Evolutionary conservation across 2,329 filamentous ascomycete species (phyloP), one percentile per base, ranked within the genome.

Genomic region (Proliferodiscus dingleyae): DNA sequence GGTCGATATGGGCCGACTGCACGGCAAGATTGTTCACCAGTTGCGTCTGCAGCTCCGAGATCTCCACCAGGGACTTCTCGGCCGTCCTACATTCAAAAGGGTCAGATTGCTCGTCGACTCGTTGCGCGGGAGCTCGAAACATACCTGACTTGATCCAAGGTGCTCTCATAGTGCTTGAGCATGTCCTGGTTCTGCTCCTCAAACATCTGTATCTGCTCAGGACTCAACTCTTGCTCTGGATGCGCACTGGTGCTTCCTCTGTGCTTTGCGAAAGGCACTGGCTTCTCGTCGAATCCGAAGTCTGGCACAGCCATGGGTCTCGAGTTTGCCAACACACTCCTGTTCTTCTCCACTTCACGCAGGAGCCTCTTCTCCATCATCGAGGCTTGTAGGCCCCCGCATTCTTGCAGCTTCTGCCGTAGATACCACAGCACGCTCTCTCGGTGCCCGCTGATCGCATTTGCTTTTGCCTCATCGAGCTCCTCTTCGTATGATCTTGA

Each of bases 341-440:
- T 87, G 61, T 83, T 90, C 77, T 87, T 93, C 70, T 97, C 90
- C 65, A 91, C 75, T 64, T 94, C 88, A 44, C 93, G 74, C 61
- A 82, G 81, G 55, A 97, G 72, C 57, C 93, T 72, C 60, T 87
- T 86, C 69, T 95, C 90, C 76, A 97, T 95, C 89, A 97, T 96
- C 41, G 77, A 78, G 58, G 88, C 82, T 71, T 97, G 91, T 52
- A 85, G 81, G 58, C 80, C 76, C 33, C 86, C 85, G 46, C 85
- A 89, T 54, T 80, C 75, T 67, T 93, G 86, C 52, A 97, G 68
- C 59, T 81, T 77, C 61, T 84, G 77, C 52, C 87, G 76, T 59
- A 98, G 64, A 57, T 85, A 90, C 83, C 86, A 91, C 9, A 97
- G 69, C 37, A 98, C 81, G 52, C 84, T 84, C 60, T 95, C 90